Conservation (phyloP, 2,329 filamentous ascomycete species). For the Verticillium nonalfalfae region DNA sequence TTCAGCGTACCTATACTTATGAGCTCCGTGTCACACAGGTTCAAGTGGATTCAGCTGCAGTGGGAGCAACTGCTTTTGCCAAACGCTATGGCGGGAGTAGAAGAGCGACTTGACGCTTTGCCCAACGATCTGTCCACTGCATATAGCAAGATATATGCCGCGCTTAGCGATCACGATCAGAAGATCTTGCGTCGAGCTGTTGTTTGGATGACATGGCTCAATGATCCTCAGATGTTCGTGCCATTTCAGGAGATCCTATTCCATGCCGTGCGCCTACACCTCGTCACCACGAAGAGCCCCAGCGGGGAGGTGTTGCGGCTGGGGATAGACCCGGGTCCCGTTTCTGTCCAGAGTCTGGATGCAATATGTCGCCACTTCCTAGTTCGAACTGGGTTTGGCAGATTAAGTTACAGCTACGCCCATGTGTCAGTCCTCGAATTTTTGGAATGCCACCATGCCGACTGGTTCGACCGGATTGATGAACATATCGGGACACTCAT, state of each 20-base stretch:
- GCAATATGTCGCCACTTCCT: not conserved
- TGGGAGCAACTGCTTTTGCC: not conserved
- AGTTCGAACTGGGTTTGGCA: not conserved
- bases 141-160: not conserved
- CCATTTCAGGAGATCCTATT: not conserved
- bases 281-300: not conserved
- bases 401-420: not conserved
- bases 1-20: too few relatives aligned
- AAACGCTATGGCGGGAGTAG: not conserved
- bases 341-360: not conserved
- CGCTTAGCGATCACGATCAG: not conserved
- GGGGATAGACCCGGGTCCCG: not conserved
- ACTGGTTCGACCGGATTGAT: not conserved
- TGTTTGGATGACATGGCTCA: not conserved
- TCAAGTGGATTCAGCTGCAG: not conserved
- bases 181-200: not conserved
- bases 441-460: not conserved
- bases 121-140: not conserved
- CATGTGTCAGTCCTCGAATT: not conserved
- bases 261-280: not conserved
- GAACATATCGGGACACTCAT: not conserved
- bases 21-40: not conserved
- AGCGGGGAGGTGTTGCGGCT: not conserved
- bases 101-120: not conserved
- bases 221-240: too few relatives aligned